Evolutionary conservation across 2,329 filamentous ascomycete species (phyloP), one percentile per base, ranked within the genome.

Genomic region (Fusarium buxicola): DNA sequence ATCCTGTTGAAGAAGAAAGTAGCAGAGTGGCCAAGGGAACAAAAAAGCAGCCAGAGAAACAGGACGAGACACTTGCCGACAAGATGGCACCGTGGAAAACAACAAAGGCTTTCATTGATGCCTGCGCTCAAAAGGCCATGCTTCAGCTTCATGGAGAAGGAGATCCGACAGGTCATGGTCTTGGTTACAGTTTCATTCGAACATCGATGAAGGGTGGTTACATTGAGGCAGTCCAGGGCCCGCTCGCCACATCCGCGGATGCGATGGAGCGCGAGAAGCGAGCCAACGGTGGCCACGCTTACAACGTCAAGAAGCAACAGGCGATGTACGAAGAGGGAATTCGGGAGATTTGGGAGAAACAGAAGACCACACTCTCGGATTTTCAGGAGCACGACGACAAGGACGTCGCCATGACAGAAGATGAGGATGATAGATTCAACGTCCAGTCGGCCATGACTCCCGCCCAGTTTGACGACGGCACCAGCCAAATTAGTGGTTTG

Each of bases 191-290:
- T 74, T 97, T 99, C 76, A 94, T 99, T 75, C 93, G 95, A 73
- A 97, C 94, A 0, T 96, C 92, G 1, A 99, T 99, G 95, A 99
- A 99, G 77, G 95, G 95, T 60, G 95, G 95, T 0, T 99, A 88
- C 59, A 85, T 97, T 76, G 92, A 94, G 72, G 90, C 93, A 16
- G 86, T 96, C 24, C 86, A 87, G 54, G 87, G 87, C 3, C 86
- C 87, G 3, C 77, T 86, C 34, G 85, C 86, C 8, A 89, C 86
- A 3, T 88, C 86, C 9, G 93, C 92, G 16, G 92, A 97, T 75
- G 94, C 92, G 71, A 92, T 94, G 60, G 91, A 92, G 71, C 91
- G 94, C 60, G 92, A 94, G 74, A 87, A 95, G 63, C 92, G 94
- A 73, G 91, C 91, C 13, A 94, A 95, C 64, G 93, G 93, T 52